Base-by-base conservation (phyloP, 1,284 basidiomycete species). In the Xanthoconium separans region DNA sequence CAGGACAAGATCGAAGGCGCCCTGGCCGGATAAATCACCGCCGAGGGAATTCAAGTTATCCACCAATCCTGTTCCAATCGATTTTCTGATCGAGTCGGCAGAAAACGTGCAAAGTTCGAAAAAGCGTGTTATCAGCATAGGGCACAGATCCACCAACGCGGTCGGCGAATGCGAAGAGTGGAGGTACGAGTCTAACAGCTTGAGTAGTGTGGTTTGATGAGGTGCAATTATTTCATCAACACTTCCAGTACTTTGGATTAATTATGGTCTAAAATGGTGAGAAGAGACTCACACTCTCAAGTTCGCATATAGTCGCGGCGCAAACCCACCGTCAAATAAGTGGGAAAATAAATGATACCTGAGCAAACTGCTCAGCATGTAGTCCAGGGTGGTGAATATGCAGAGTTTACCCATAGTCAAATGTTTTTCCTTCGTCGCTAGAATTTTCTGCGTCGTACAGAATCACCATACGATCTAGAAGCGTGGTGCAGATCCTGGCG, bases 181-280 rank as follows among this genome's bases (percentile, higher is more conserved):
- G 50, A 93, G 74, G 64, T 88, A 85, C 3, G 91, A 89, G 68
- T 95, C 93, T 16, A 94, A 73, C 7, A 95, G 75, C 71, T 94
- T 95, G 53, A 95, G 79, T n/a, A 95, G 72, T 12, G 83, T 88
- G 2, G 85, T 92, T 70, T 95, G 93, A 61, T 88, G 84, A 1
- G 91, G 90, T 4, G 89, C 83, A 40, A 93, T 80, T n/a, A 85
- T 76, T 70, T 93, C 91, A 45, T 79, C 82, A 27, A 74, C 60
- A 57, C 90, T 92, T 65, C 45, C 47, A 44, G 47, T 49, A 44
- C 50, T 46, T 34, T 55, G 54, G 51, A 59, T 59, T n/a, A 58
- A 52, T 53, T 24, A 46, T 33, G 39, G 4, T 24, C 48, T 13
- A 30, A 50, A 30, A 47, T 24, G n/a, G 42, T 20, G 29, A 52